phyloP scores from a whole-genome alignment of 169 alveolate genomes.

The Eimeria falciformis region DNA sequence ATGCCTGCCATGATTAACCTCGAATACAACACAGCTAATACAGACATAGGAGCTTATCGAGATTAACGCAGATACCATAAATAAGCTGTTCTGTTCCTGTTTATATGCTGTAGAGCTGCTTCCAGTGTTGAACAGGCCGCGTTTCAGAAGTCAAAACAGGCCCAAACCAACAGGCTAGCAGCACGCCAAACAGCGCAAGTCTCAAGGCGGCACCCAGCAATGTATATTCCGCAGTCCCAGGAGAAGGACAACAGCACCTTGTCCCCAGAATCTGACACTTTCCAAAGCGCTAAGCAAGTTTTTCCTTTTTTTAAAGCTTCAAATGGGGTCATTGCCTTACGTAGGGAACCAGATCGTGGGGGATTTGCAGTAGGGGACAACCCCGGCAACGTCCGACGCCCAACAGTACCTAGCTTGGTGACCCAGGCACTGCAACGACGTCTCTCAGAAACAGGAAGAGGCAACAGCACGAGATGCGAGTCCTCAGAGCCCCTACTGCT shows the following conservation, averaged over 20 bases:
- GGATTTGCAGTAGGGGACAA: too few species aligned
- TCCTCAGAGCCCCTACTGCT: not conserved
- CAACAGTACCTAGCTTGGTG: not conserved
- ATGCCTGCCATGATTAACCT: too few species aligned
- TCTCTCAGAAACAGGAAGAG: not conserved
- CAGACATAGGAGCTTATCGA: too few species aligned
- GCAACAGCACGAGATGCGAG: constrained; percentile 32
- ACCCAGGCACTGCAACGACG: constrained; percentile 4
- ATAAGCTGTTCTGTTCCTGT: too few species aligned
- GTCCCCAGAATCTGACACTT: not conserved
- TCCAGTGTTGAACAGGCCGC: not conserved
- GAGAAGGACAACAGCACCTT: not conserved
- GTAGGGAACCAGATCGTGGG: too few species aligned
- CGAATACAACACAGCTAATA: too few species aligned
- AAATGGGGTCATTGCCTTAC: not conserved
- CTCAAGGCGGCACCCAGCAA: not conserved
- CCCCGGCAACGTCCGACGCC: not conserved
- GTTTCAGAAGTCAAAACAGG: not conserved
- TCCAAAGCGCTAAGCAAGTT: not conserved
- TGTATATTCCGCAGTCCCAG: not conserved
- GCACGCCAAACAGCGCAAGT: not conserved
- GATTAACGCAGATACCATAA: too few species aligned
- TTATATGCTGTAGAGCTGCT: too few species aligned
- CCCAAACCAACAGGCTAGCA: not conserved
- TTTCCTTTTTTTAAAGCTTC: not conserved